Evolutionary conservation across 2,329 filamentous ascomycete species (phyloP).

Genomic region (Clonostachys byssicola): DNA sequence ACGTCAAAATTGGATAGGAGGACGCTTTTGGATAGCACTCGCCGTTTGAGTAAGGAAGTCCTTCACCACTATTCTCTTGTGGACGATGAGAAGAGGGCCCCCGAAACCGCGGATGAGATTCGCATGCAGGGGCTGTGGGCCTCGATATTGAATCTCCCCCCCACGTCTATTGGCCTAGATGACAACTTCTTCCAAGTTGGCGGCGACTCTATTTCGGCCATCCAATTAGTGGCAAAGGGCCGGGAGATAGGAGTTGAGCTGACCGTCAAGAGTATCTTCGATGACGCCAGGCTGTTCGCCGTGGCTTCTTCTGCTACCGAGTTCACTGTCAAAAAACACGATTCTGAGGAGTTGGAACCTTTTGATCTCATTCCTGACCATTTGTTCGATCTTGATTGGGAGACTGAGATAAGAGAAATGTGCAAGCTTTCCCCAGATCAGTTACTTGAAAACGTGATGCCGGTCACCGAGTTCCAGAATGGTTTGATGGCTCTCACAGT

Average conservation of each 20-base stretch:
- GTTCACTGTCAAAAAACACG: neutral
- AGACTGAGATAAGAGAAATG: neutral
- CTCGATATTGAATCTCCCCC: neutral
- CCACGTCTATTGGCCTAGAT: neutral
- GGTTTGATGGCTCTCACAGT: conserved; percentile 24
- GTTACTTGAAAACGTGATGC: conserved; percentile 1
- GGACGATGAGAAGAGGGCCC: neutral
- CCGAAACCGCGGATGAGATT: neutral
- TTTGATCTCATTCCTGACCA: neutral
- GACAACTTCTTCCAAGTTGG: conserved; percentile 28
- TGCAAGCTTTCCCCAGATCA: neutral
- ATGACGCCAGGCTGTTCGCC: conserved; percentile 1
- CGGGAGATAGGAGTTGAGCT: conserved; percentile 2
- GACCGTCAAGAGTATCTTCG: conserved; percentile 9
- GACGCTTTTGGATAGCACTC: neutral
- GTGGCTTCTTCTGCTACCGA: neutral
- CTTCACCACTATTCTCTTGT: neutral
- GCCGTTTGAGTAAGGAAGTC: neutral
- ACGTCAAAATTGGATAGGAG: conserved; percentile 7
- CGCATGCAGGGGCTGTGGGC: neutral
- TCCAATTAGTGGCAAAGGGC: conserved; percentile 3
- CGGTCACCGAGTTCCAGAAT: conserved; percentile 1
- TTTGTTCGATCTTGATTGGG: neutral
- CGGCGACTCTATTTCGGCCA: conserved; percentile 32
- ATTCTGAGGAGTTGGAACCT: neutral